These are phyloP conservation scores for Aureobasidium sp. DNA, from an alignment of 2,329 filamentous ascomycete species.

Conservation along the genomic window DNA sequence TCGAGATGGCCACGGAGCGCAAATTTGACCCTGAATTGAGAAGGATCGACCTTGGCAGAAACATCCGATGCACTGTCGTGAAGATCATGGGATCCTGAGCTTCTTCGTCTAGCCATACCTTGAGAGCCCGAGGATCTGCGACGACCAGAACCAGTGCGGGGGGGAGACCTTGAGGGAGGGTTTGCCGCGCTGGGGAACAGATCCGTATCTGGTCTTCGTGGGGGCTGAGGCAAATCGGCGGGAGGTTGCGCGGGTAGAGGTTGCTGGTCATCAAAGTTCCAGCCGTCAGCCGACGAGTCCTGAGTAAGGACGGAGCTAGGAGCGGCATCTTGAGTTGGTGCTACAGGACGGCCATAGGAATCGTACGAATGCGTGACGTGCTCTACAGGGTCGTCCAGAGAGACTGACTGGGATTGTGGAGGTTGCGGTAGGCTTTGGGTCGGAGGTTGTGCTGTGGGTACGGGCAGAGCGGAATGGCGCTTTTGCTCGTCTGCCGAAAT, in stretches of 20 bases:
- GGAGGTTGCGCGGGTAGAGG: constrained; percentile 50
- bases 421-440: constrained; percentile 24
- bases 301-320: constrained; percentile 39
- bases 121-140: constrained; percentile 65
- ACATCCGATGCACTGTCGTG: constrained; percentile 38
- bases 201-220: constrained; percentile 74
- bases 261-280: constrained; percentile 86
- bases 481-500: constrained; percentile 51
- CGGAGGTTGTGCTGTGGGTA: constrained; percentile 29
- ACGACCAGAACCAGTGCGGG: constrained; percentile 60
- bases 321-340: constrained; percentile 36
- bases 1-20: constrained; percentile 88
- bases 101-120: constrained; percentile 57
- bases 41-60: constrained; percentile 54
- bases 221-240: constrained; percentile 47
- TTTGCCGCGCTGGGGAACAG: constrained; percentile 75
- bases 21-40: constrained; percentile 86
- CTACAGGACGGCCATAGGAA: constrained; percentile 48
- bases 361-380: constrained; percentile 55
- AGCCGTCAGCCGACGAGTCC: constrained; percentile 57
- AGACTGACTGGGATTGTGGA: constrained; percentile 23
- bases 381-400: constrained; percentile 50
- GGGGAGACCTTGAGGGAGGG: constrained; percentile 72
- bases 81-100: constrained; percentile 58
- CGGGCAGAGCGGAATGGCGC: constrained; percentile 42